phyloP scores from a whole-genome alignment of 306 rosid species.

The Ziziphus jujuba region DNA sequence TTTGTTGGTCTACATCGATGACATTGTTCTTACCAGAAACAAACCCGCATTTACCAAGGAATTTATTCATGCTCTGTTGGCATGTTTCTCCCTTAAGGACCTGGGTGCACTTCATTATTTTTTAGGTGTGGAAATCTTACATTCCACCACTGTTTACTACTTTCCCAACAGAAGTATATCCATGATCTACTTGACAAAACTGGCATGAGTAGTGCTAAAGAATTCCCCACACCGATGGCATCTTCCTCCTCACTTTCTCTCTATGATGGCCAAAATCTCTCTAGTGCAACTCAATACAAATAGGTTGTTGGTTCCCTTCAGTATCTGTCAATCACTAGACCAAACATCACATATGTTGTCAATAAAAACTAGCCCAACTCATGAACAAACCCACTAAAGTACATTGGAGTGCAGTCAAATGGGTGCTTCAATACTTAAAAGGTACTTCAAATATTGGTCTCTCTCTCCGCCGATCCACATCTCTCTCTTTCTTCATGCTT shows the following conservation, averaged over 20 bases:
- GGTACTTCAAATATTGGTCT: not conserved
- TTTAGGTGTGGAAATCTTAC: too few species aligned
- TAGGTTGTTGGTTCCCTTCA: not conserved
- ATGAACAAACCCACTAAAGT: not conserved
- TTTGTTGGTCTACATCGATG: too few species aligned
- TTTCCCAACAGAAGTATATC: too few species aligned
- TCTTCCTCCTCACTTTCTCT: not conserved
- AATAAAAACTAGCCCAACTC: not conserved
- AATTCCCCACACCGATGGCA: too few species aligned
- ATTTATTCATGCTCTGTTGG: too few species aligned
- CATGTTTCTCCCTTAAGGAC: too few species aligned
- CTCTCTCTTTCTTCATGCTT: not conserved
- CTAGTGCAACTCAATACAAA: not conserved
- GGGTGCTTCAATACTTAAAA: not conserved
- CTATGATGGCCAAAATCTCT: not conserved
- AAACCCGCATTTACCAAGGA: too few species aligned
- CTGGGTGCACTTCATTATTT: too few species aligned
- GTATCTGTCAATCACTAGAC: not conserved
- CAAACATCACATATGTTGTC: not conserved
- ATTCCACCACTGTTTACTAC: too few species aligned
- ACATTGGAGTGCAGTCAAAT: not conserved
- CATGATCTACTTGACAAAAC: too few species aligned
- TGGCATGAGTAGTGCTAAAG: too few species aligned
- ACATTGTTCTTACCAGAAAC: too few species aligned
- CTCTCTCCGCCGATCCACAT: not conserved